Conservation (phyloP, 371 early-diverging fungal species). For the Mucor saturninus region DNA sequence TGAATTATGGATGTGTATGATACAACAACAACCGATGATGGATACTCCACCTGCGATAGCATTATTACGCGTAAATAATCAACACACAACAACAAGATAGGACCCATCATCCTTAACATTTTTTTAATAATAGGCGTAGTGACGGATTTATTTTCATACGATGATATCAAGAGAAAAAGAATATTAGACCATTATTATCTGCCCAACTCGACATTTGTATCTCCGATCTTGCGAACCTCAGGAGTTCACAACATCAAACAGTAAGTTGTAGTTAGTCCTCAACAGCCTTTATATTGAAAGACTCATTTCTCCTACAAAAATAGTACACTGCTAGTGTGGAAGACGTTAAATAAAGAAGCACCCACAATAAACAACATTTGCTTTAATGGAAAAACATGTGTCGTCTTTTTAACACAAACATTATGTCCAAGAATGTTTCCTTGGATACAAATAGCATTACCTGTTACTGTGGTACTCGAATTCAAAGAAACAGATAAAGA, state of each 20-base stretch:
- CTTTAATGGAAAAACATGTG: slow-evolving; percentile 46
- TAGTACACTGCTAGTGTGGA: slow-evolving; percentile 58
- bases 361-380: slow-evolving; percentile 51
- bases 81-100: background rate
- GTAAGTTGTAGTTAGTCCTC: slow-evolving; percentile 12
- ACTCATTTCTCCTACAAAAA: too few relatives aligned
- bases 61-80: slow-evolving; percentile 13
- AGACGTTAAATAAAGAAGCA: slow-evolving; percentile 51
- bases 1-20: slow-evolving; percentile 17
- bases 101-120: background rate
- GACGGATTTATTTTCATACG: slow-evolving; percentile 43
- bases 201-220: slow-evolving; percentile 41
- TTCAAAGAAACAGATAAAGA: slow-evolving; percentile 45
- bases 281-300: too few relatives aligned
- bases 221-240: slow-evolving; percentile 55
- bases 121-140: slow-evolving; percentile 33
- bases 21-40: slow-evolving; percentile 17
- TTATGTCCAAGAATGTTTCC: slow-evolving; percentile 57
- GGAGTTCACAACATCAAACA: slow-evolving; percentile 59
- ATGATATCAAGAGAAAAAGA: slow-evolving; percentile 37
- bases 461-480: slow-evolving; percentile 52
- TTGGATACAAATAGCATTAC: slow-evolving; percentile 46
- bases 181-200: slow-evolving; percentile 48
- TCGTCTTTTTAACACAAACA: slow-evolving; percentile 51
- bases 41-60: slow-evolving; percentile 12